Conservation (phyloP, 345 rosid genomes). For the Noccaea caerulescens region DNA sequence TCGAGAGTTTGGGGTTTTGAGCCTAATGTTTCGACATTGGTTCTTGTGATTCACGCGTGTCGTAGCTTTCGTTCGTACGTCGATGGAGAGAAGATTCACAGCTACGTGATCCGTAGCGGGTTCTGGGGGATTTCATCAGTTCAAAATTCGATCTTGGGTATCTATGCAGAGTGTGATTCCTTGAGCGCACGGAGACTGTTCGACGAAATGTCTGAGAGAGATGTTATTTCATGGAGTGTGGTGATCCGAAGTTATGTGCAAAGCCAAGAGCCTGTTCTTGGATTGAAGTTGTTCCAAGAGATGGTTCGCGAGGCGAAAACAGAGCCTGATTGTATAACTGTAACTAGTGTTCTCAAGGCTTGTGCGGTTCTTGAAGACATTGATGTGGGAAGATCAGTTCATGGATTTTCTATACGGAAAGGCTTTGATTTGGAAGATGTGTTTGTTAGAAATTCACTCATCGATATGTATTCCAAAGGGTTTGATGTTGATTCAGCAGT, state of each 20-base stretch:
- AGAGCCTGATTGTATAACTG: slow-evolving; percentile 56
- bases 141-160: slow-evolving; percentile 58
- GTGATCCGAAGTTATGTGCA: slow-evolving; percentile 60
- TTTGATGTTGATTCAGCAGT: slow-evolving; percentile 53
- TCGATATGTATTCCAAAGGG: slow-evolving; percentile 71
- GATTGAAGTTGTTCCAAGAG: slow-evolving; percentile 52
- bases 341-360: slow-evolving; percentile 64
- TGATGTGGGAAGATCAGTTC: slow-evolving; percentile 54
- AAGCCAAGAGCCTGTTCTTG: slow-evolving; percentile 46
- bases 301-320: slow-evolving; percentile 51
- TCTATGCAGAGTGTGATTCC: slow-evolving; percentile 44
- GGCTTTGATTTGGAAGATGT: slow-evolving; percentile 54
- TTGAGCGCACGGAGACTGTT: slow-evolving; percentile 57
- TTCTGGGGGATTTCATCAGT: slow-evolving; percentile 48
- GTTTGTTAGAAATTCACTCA: slow-evolving; percentile 61
- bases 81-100: slow-evolving; percentile 50
- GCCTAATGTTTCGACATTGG: slow-evolving; percentile 59
- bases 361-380: slow-evolving; percentile 48
- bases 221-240: slow-evolving; percentile 72
- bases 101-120: slow-evolving; percentile 58
- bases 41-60: slow-evolving; percentile 59
- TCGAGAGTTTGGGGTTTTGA: slow-evolving; percentile 61
- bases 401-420: slow-evolving; percentile 52
- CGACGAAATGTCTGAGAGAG: slow-evolving; percentile 70
- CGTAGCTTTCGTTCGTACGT: slow-evolving; percentile 30